Conservation (phyloP, 2,329 filamentous ascomycete species). For the Alternaria solani region DNA sequence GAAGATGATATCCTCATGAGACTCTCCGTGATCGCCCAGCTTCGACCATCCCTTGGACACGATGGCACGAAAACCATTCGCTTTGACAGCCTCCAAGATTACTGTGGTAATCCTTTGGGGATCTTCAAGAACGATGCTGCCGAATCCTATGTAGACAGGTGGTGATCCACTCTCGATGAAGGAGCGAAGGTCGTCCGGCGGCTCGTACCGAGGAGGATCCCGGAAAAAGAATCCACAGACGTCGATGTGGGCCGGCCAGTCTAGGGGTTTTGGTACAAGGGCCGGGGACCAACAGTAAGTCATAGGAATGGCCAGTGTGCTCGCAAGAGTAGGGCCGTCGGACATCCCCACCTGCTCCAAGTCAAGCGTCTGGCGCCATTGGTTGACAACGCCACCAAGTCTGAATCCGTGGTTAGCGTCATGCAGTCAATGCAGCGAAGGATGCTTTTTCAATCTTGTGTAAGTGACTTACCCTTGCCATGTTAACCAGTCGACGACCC, state of each 20-base stretch:
- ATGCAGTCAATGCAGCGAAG: neutral
- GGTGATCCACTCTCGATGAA: slow-evolving; percentile 60
- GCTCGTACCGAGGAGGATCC: slow-evolving; percentile 49
- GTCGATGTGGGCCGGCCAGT: slow-evolving; percentile 27
- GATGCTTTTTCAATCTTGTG: neutral
- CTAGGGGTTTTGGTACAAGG: slow-evolving; percentile 27
- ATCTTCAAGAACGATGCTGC: slow-evolving; percentile 64
- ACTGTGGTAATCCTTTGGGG: slow-evolving; percentile 54
- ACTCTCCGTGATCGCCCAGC: neutral
- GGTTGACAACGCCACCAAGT: slow-evolving; percentile 58
- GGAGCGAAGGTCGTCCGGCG: slow-evolving; percentile 48
- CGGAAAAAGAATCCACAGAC: slow-evolving; percentile 60
- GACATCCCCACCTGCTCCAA: slow-evolving; percentile 51
- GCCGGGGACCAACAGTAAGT: slow-evolving; percentile 59
- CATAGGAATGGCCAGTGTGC: slow-evolving; percentile 51
- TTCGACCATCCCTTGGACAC: slow-evolving; percentile 57
- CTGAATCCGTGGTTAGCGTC: slow-evolving; percentile 14
- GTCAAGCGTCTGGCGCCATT: slow-evolving; percentile 51
- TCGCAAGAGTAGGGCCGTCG: slow-evolving; percentile 50
- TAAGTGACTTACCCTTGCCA: slow-evolving; percentile 53
- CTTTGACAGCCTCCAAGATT: slow-evolving; percentile 57
- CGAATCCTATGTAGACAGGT: slow-evolving; percentile 66
- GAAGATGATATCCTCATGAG: slow-evolving; percentile 54
- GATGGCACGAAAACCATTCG: slow-evolving; percentile 54
- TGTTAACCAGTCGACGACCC: slow-evolving; percentile 57